These are phyloP conservation scores for Vachellia pachyceras DNA, from an alignment of 306 rosid species.

Conservation along the genomic window DNA sequence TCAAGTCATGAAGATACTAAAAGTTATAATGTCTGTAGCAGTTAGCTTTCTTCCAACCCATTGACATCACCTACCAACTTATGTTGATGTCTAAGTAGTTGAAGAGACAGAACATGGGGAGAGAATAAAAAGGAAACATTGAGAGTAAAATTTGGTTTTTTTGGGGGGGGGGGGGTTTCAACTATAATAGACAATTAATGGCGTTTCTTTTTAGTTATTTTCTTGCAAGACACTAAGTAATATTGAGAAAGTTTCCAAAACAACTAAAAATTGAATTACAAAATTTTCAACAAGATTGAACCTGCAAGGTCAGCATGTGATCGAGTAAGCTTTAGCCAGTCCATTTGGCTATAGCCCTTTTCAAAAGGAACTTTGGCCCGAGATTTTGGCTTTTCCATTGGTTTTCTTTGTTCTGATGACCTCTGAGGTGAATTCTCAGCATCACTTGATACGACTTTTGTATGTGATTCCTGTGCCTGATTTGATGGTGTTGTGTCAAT, in stretches of 20 bases:
- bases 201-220: not conserved
- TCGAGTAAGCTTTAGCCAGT: slow-evolving; percentile 93
- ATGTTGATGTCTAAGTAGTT: not conserved
- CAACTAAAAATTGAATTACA: slow-evolving; percentile 10
- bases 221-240: slow-evolving; percentile 2
- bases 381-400: slow-evolving; percentile 54
- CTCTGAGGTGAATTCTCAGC: slow-evolving; percentile 39
- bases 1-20: not conserved
- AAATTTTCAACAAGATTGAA: slow-evolving; percentile 37
- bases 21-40: slow-evolving; percentile 6
- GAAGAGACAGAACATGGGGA: not conserved
- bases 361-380: slow-evolving; percentile 95
- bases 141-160: not conserved
- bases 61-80: slow-evolving; percentile 15
- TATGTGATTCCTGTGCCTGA: slow-evolving; percentile 37
- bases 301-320: slow-evolving; percentile 97
- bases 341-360: slow-evolving; percentile 97
- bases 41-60: slow-evolving; percentile 13
- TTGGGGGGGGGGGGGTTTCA: not conserved
- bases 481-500: slow-evolving; percentile 50
- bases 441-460: slow-evolving; percentile 39
- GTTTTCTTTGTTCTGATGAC: slow-evolving; percentile 39
- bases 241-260: not conserved
- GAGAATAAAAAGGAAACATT: not conserved
- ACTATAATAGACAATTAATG: not conserved